Evolutionary conservation across 129 eudicot genomes (phyloP), one percentile per base, ranked within the genome.

Genomic region (Flaveria robusta): DNA sequence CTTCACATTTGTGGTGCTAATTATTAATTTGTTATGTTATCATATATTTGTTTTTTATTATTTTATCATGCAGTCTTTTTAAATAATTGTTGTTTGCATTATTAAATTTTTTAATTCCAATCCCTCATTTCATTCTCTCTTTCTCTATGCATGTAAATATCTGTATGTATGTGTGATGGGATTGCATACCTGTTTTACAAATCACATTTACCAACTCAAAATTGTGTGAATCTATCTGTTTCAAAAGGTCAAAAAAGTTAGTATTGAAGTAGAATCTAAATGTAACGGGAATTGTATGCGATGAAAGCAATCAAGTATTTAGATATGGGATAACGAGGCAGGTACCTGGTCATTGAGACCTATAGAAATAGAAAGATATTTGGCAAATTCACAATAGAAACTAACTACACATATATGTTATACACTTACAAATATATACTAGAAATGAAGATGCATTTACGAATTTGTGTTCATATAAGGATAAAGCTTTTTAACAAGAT

Each of bases 171-270:
- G 9, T 18, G 59, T n/a, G 59, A 52, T 52, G 24, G 59, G 24
- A 52, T 6, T 56, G 64, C 64, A 9, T 56, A 22, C 64, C 11
- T 2, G 64, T 20, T 56, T 56, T 23, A 56, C 14, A 22, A 56
- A 56, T 22, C 13, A 27, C 16, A 7, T 64, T 64, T 64, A 27
- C 20, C 60, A 0, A 60, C 66, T 12, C 9, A 12, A 24, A 24
- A 64, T 31, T 64, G 37, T 29, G 22, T 2, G 45, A 64, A 5
- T 60, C 14, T 60, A 39, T 60, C 34, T 64, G 69, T 43, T 64
- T 31, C 45, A 64, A 55, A 47, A 70, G 62, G 34, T 47, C 45
- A 34, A 70, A 45, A 54, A 70, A 16, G 26, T 31, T 49, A 70
- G 62, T 26, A 49, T 70, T 26, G 45, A 47, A 15, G 45, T 64